Percentiles rank a stretch among this genome's conserved stretches.
Evolutionary conservation across 169 alveolate genomes (phyloP).

Genomic region (Plasmodium berghei): DNA sequence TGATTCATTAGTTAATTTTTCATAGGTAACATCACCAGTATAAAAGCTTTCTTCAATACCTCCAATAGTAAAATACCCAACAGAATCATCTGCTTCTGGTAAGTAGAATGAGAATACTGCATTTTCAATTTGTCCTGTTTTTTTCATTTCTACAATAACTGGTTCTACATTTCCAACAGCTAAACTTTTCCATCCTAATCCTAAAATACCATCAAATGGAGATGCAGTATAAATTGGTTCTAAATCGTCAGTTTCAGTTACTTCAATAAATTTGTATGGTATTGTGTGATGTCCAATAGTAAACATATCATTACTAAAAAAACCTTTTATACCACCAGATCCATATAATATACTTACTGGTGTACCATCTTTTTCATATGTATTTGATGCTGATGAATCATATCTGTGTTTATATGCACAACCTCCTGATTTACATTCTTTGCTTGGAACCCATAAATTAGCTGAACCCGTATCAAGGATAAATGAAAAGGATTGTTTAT

Average conservation of each 20-base stretch:
- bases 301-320: conserved; percentile 79
- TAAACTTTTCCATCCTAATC: conserved; percentile 79
- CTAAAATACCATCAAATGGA: conserved; percentile 76
- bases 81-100: conserved; percentile 16
- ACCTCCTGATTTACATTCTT: conserved; percentile 66
- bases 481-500: conserved; percentile 38
- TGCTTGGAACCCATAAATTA: conserved; percentile 87
- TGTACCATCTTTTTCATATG: conserved; percentile 82
- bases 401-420: conserved; percentile 82
- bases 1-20: conserved; percentile 61
- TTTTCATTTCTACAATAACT: conserved; percentile 54
- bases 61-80: conserved; percentile 69
- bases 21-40: conserved; percentile 51
- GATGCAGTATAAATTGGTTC: conserved; percentile 53
- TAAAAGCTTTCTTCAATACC: conserved; percentile 68
- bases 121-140: conserved; percentile 41
- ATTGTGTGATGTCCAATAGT: conserved; percentile 74
- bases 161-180: conserved; percentile 52
- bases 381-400: conserved; percentile 77
- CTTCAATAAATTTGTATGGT: conserved; percentile 77
- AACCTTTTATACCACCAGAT: conserved; percentile 84
- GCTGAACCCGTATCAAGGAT: conserved; percentile 87
- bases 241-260: conserved; percentile 58
- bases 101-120: conserved; percentile 65
- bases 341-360: conserved; percentile 83